These are phyloP conservation scores for Trametes gibbosa DNA, from an alignment of 768 basidiomycete species.

Conservation along the genomic window DNA sequence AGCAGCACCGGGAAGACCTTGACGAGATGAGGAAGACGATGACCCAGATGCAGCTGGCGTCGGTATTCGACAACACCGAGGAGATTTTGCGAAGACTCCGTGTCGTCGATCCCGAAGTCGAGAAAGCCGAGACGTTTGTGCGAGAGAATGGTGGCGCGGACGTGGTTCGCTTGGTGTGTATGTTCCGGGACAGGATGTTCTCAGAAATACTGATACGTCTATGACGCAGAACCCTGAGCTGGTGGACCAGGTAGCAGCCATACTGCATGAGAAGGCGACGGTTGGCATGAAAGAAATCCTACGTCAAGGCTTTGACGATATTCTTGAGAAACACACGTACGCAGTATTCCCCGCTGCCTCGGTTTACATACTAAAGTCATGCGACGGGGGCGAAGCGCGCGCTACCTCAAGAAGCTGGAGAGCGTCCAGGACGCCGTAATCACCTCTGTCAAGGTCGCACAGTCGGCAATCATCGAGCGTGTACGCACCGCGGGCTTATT, in stretches of 20 bases:
- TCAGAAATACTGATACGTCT: too few species aligned
- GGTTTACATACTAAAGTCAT: not conserved
- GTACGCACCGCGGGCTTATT: not conserved
- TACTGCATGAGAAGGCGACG: slow-evolving; percentile 1
- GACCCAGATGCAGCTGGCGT: not conserved
- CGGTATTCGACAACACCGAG: not conserved
- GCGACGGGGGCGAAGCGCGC: not conserved
- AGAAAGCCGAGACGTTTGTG: not conserved
- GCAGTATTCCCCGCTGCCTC: not conserved
- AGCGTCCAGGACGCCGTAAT: slow-evolving; percentile 1
- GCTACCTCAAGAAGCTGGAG: not conserved
- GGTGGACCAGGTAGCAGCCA: not conserved
- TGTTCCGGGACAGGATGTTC: not conserved
- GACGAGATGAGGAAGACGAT: not conserved
- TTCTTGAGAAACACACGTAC: slow-evolving; percentile 3
- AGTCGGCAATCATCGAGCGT: not conserved
- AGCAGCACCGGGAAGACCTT: not conserved
- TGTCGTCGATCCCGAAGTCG: not conserved
- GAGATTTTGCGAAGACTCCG: not conserved
- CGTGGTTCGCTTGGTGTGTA: not conserved
- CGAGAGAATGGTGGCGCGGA: not conserved
- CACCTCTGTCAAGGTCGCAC: not conserved
- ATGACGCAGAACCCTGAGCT: not conserved
- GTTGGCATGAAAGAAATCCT: slow-evolving; percentile 3
- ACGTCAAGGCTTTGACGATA: not conserved